phyloP scores from a whole-genome alignment of 164 flowering plant species.

The Annona cherimola region DNA sequence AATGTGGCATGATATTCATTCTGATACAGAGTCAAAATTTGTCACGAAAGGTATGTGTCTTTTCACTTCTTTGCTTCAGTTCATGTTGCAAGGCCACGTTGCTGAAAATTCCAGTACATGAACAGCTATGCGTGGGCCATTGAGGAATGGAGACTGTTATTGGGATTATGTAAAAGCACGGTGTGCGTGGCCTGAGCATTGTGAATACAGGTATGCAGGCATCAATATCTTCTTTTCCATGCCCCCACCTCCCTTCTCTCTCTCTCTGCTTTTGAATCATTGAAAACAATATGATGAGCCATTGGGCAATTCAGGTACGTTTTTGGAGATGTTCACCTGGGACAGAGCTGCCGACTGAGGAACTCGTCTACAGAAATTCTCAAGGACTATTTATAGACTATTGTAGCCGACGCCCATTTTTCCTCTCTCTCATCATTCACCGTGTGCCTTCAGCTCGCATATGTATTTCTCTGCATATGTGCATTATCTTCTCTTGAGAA shows the following conservation, averaged over 20 bases:
- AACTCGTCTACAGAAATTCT: constrained; percentile 56
- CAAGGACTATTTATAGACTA: constrained; percentile 49
- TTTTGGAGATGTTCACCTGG: constrained; percentile 96
- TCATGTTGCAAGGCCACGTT: not conserved
- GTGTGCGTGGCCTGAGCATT: constrained; percentile 87
- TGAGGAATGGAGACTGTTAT: constrained; percentile 89
- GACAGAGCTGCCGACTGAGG: constrained; percentile 93
- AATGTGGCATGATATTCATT: constrained; percentile 97
- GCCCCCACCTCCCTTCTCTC: not conserved
- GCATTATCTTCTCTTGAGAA: no score
- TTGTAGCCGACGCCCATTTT: constrained; percentile 4
- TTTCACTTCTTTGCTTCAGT: not conserved
- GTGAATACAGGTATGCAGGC: constrained; percentile 76
- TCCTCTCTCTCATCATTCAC: not conserved
- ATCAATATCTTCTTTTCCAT: not conserved
- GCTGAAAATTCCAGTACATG: constrained; percentile 1
- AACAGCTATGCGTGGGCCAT: constrained; percentile 88
- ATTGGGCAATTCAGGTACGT: constrained; percentile 49
- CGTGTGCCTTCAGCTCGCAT: no score
- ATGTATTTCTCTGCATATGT: not conserved
- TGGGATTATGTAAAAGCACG: constrained; percentile 99
- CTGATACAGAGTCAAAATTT: constrained; percentile 61
- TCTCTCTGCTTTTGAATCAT: not conserved
- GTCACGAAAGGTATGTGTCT: constrained; percentile 72
- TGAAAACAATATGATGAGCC: not conserved